phyloP scores from a whole-genome alignment of 257 asterid species.

The Solanum bulbocastanum region DNA sequence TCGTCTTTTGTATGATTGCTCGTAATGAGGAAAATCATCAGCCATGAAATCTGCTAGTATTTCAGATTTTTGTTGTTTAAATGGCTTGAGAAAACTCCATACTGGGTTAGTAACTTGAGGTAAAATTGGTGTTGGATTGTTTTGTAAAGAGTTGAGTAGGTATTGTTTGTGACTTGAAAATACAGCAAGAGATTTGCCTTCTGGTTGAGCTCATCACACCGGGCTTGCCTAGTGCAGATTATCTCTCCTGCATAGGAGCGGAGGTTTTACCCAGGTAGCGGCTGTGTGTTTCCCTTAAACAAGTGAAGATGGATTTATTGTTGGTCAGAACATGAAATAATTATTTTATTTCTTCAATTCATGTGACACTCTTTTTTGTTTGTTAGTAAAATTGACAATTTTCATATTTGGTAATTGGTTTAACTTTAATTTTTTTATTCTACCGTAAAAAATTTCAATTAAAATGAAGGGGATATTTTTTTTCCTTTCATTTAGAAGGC shows the following conservation, averaged over 20 bases:
- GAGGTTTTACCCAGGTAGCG: background rate
- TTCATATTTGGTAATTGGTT: too few species aligned
- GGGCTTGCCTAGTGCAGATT: background rate
- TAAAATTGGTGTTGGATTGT: background rate
- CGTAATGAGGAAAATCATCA: background rate
- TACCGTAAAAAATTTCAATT: background rate
- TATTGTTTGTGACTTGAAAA: background rate
- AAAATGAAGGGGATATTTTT: background rate
- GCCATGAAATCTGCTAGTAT: background rate
- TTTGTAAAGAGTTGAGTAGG: background rate
- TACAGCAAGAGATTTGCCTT: too few species aligned
- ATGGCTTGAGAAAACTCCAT: background rate
- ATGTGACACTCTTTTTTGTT: background rate
- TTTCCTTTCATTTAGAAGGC: background rate
- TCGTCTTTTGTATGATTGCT: background rate
- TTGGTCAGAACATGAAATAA: background rate
- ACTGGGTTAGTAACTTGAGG: background rate
- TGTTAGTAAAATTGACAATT: background rate
- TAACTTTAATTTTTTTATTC: too few species aligned
- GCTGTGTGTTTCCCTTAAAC: background rate
- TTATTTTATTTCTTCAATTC: background rate
- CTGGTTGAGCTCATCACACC: too few species aligned
- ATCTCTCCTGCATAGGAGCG: background rate
- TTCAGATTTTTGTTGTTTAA: background rate
- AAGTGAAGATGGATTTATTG: background rate